Base-by-base conservation (phyloP, 495 filamentous ascomycete species). In the Lophiotrema nucula region DNA sequence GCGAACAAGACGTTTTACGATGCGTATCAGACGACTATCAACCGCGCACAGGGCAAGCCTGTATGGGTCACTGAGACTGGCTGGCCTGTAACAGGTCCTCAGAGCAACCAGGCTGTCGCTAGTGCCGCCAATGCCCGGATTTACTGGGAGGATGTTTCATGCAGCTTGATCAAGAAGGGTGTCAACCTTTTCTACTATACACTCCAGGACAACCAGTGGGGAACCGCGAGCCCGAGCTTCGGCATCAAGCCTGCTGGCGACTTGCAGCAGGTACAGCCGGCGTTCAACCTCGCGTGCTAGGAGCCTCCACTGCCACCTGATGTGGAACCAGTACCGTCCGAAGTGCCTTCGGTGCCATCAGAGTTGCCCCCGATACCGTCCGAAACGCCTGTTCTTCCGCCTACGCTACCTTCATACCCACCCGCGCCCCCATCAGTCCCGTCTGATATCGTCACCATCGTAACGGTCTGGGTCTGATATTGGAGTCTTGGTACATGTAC, bases 51-150 rank as follows among this genome's bases (percentile, higher is more conserved):
- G 19, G 81, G 78, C 56, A 92, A 90, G 80, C 76, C 80, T 13
- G 82, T 96, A 66, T 92, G 91, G 86, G 79, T 96, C 59, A 96
- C 90, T 21, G 91, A 96, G 80, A 95, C 90, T 23, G 92, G 91
- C 59, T 92, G 86, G 79, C 91, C 91, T 53, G 83, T 88, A 22
- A 82, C 74, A 57, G 91, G 90, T 26, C 68, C 75, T 31, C 76
- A 72, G 15, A 70, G 79, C 57, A 82, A 81, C 55, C 68, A 81
- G 33, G 89, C 86, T 48, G 74, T 86, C 6, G 79, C 92, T 21
- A 82, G 74, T 18, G 46, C 70, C 23, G 75, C 73, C n/a, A 95
- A 93, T 68, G 87, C 90, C 25, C 79, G 87, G 77, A 78, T 69
- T 23, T 96, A 83, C 76, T 96, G 89, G 88, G 78, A 88, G 56